Conservation (phyloP, 73 alveolate genomes). For the Tetrahymena elliotti region DNA sequence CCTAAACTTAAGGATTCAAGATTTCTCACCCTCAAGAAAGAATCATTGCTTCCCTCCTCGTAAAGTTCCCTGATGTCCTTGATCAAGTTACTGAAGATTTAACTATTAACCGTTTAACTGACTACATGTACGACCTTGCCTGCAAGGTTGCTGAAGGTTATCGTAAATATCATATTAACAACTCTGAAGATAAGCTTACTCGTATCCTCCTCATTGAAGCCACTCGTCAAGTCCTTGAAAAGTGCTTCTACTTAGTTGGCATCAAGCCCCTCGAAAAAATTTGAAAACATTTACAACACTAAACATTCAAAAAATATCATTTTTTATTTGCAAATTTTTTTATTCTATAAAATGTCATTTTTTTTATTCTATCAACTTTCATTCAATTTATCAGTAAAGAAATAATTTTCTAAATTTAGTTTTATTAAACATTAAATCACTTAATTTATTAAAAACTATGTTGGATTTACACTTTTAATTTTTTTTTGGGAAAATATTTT, state of each 20-base stretch:
- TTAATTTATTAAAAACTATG: too few relatives aligned
- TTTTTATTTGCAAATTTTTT: too few relatives aligned
- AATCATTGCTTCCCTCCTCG: conserved; percentile 76
- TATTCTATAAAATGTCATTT: not conserved
- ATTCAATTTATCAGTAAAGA: not conserved
- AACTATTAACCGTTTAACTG: conserved; percentile 85
- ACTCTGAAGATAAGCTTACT: conserved; percentile 65
- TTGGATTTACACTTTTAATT: too few relatives aligned
- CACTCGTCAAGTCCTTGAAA: conserved; percentile 46
- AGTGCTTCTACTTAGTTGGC: conserved; percentile 61
- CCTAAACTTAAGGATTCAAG: conserved; percentile 31
- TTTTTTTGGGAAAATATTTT: too few relatives aligned
- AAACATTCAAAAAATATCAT: not conserved
- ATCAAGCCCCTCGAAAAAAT: conserved; percentile 73
- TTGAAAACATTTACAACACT: not conserved
- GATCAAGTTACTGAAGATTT: conserved; percentile 88
- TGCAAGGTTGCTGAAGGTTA: conserved; percentile 80
- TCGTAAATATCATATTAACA: conserved; percentile 71
- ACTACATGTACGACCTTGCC: conserved; percentile 87
- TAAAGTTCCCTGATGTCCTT: conserved; percentile 89
- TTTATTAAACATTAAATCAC: too few relatives aligned
- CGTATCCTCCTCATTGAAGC: conserved; percentile 65
- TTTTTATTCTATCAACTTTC: not conserved
- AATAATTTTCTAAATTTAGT: too few relatives aligned
- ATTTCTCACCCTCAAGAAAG: conserved; percentile 64